Evolutionary conservation across 2,329 filamentous ascomycete species (phyloP).

Genomic region (Biscogniauxia mediterranea): DNA sequence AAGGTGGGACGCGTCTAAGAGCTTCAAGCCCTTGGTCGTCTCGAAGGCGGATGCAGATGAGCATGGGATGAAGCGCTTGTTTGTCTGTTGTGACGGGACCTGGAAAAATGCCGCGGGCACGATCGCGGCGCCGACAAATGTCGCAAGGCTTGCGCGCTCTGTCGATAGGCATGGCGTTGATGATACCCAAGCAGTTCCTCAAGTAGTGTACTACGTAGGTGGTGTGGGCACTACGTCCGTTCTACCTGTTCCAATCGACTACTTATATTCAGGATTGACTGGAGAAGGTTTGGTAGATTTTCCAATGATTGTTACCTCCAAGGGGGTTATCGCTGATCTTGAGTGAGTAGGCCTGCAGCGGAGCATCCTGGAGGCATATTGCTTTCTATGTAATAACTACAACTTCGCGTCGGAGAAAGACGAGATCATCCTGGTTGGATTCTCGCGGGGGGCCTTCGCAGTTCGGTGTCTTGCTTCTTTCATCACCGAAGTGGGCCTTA

Average conservation of each 20-base stretch:
- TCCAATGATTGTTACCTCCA: slow-evolving; percentile 3
- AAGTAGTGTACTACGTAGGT: slow-evolving; percentile 13
- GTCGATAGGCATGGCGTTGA: slow-evolving; percentile 11
- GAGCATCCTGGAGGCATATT: slow-evolving; percentile 16
- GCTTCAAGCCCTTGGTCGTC: no score
- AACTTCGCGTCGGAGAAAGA: slow-evolving; percentile 23
- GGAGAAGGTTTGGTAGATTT: no score
- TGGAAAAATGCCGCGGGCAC: slow-evolving; percentile 14
- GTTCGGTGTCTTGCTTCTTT: slow-evolving; percentile 36
- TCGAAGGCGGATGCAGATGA: no score
- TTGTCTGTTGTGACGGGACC: slow-evolving; percentile 21
- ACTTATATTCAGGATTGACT: no score
- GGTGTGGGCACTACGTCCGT: slow-evolving; percentile 13
- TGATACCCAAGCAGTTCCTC: slow-evolving; percentile 1
- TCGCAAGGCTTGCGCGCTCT: slow-evolving; percentile 16
- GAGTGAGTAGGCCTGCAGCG: slow-evolving; percentile 7
- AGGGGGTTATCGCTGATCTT: slow-evolving; percentile 9
- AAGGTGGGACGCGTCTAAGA: no score
- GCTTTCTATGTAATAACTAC: slow-evolving; percentile 18
- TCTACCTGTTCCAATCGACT: no score
- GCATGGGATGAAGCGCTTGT: no score
- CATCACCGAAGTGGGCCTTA: slow-evolving; percentile 21
- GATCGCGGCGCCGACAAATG: slow-evolving; percentile 13
- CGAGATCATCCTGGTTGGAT: slow-evolving; percentile 38
- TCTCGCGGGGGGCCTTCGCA: slow-evolving; percentile 41